Evolutionary conservation across 179 eudicot genomes (phyloP).

Genomic region (Silene coronaria): DNA sequence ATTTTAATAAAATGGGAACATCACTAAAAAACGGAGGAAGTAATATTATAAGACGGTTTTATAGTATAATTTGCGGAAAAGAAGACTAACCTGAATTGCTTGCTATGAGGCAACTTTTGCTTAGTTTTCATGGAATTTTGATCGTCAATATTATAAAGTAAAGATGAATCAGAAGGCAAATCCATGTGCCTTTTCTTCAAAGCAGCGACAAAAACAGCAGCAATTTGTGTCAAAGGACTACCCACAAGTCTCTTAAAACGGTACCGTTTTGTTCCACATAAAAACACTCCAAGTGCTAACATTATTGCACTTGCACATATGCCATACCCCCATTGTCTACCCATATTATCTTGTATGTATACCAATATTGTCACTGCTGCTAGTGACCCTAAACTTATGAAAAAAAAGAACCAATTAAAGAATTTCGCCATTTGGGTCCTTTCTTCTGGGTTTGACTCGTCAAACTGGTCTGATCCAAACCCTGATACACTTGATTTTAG

Average conservation of each 20-base stretch:
- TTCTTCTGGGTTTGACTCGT: constrained; percentile 51
- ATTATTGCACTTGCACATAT: constrained; percentile 62
- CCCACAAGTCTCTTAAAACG: constrained; percentile 87
- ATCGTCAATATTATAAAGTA: constrained; percentile 46
- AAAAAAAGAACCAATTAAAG: constrained; percentile 91
- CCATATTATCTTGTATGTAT: constrained; percentile 75
- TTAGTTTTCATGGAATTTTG: constrained; percentile 27
- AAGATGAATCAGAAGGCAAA: constrained; percentile 52
- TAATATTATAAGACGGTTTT: no score
- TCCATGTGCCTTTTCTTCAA: constrained; percentile 59
- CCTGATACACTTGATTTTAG: constrained; percentile 87
- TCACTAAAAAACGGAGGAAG: no score
- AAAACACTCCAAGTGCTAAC: constrained; percentile 46
- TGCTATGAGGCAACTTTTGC: constrained; percentile 68
- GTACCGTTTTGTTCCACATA: constrained; percentile 61
- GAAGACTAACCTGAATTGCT: constrained; percentile 55
- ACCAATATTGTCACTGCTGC: constrained; percentile 75
- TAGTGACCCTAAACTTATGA: constrained; percentile 67
- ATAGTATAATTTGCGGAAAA: no score
- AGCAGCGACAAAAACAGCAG: constrained; percentile 68
- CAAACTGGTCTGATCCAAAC: constrained; percentile 89
- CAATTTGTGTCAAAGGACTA: constrained; percentile 84
- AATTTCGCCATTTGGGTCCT: constrained; percentile 50
- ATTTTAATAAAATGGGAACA: no score
- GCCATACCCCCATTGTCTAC: constrained; percentile 82